Base-by-base conservation (phyloP, 2,329 filamentous ascomycete genomes). In the Aschersonia sp. region DNA sequence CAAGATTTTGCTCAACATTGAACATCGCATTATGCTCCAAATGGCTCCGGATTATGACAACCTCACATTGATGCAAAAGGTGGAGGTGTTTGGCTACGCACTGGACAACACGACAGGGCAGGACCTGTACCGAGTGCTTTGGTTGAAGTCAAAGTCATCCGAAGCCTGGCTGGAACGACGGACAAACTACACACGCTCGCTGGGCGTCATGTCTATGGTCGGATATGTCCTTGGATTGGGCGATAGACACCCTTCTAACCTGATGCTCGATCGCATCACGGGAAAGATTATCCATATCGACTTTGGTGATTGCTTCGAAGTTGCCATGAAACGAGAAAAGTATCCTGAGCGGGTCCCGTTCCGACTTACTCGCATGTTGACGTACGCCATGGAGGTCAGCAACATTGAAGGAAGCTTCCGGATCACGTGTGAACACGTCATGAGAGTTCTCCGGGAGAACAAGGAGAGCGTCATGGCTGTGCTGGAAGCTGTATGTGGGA, bases 141-240 rank as follows among this genome's bases (percentile, higher is more conserved):
- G 94, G 92, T 76, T 99, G 55, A 98, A 98, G 77, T 95, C 87
- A 60, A 95, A 95, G 73, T 94, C 86, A 51, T 95, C 90, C 0
- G 92, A 99, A 65, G 84, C 90, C 2, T 99, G 92, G 92, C 80
- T 99, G 35, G 92, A 97, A 65, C 79, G 92, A 42, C 84, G 92
- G 47, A 98, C 94, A n/a, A 98, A 95, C 62, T 99, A 98, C 68
- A 98, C 92, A 14, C 84, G 92, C 49, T 97, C 90, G 1, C 74
- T 98, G 2, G 92, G 87, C 56, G 92, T 98, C 58, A 99, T 98
- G 92, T 95, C 88, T n/a, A 98, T 99, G 88, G 92, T 97, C n/a
- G 92, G 92, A 53, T 99, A 99, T 65, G 97, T 99, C 54, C 79
- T 99, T 29, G 94, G 92, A 50, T 73, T 99, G 11, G 92, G 92